Conservation (phyloP, 1,284 basidiomycete species). For the Malassezia vespertilionis region DNA sequence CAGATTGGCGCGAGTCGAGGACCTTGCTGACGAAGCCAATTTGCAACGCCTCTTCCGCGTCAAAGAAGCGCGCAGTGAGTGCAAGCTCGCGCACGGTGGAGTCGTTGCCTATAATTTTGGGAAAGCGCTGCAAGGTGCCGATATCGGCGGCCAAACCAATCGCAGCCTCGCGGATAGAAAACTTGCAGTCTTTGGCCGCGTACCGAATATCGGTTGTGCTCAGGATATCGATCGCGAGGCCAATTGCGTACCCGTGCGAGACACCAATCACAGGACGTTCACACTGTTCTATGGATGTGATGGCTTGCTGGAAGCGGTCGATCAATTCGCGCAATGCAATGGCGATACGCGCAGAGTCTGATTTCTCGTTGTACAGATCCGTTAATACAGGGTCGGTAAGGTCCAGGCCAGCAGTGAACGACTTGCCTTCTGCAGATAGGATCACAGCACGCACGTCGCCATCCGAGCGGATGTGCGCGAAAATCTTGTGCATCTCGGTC, state of each 20-base stretch:
- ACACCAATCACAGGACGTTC: slow-evolving; percentile 75
- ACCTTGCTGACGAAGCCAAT: slow-evolving; percentile 70
- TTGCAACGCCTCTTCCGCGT: slow-evolving; percentile 59
- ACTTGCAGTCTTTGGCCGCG: slow-evolving; percentile 56
- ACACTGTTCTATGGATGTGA: slow-evolving; percentile 54
- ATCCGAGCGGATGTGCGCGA: slow-evolving; percentile 28
- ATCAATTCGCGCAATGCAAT: slow-evolving; percentile 31
- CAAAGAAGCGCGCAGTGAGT: slow-evolving; percentile 65
- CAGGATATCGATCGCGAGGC: slow-evolving; percentile 65
- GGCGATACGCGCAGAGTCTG: slow-evolving; percentile 37
- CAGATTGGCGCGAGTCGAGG: slow-evolving; percentile 58
- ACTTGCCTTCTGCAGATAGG: slow-evolving; percentile 35
- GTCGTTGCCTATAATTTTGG: slow-evolving; percentile 68
- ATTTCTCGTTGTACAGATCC: slow-evolving; percentile 16
- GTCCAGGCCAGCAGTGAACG: slow-evolving; percentile 47
- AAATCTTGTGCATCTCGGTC: slow-evolving; percentile 36
- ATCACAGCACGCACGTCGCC: slow-evolving; percentile 39
- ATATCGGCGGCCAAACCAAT: slow-evolving; percentile 82
- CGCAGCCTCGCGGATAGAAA: slow-evolving; percentile 81
- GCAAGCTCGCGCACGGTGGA: slow-evolving; percentile 70
- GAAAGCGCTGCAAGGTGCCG: slow-evolving; percentile 73
- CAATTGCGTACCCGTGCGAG: slow-evolving; percentile 64
- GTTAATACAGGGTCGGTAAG: slow-evolving; percentile 19
- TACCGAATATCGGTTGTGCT: slow-evolving; percentile 71
- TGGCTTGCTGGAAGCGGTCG: slow-evolving; percentile 43